Percentiles rank a stretch among this genome's conserved stretches.
Evolutionary conservation across 345 rosid genomes (phyloP).

Genomic region (Passiflora organensis): DNA sequence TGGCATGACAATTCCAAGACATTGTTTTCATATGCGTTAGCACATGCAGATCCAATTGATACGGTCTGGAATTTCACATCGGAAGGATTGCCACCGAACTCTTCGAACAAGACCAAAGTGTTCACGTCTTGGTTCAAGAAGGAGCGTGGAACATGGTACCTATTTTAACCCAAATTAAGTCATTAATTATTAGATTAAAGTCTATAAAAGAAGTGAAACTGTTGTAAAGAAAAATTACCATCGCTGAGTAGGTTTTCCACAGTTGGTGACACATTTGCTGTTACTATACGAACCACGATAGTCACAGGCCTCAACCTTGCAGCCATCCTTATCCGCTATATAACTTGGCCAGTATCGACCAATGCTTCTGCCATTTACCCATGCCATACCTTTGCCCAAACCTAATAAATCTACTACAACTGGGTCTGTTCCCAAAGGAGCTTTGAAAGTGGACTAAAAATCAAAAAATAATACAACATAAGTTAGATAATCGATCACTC

Average conservation of each 20-base stretch:
- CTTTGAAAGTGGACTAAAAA: constrained; percentile 13
- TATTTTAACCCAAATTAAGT: no score
- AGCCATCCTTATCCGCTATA: constrained; percentile 4
- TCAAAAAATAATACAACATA: no score
- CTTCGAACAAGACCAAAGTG: constrained; percentile 17
- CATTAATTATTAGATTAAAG: no score
- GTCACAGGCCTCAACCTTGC: neutral
- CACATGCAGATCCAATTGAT: neutral
- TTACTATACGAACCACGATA: constrained; percentile 4
- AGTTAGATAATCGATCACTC: no score
- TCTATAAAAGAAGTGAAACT: no score
- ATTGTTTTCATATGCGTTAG: neutral
- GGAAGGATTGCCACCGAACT: constrained; percentile 12
- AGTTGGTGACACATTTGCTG: constrained; percentile 5
- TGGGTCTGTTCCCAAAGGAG: constrained; percentile 17
- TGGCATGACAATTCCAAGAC: constrained; percentile 5
- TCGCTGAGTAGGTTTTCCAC: constrained; percentile 12
- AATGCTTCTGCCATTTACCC: constrained; percentile 17
- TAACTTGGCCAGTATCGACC: constrained; percentile 6
- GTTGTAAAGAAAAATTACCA: no score
- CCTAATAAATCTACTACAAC: constrained; percentile 17
- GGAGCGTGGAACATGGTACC: constrained; percentile 16
- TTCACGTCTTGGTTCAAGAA: neutral
- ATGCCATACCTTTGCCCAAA: constrained; percentile 18
- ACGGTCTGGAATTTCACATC: constrained; percentile 5